Evolutionary conservation across 1,284 basidiomycete genomes (phyloP).

Genomic region (Taiwanofungus camphoratus): DNA sequence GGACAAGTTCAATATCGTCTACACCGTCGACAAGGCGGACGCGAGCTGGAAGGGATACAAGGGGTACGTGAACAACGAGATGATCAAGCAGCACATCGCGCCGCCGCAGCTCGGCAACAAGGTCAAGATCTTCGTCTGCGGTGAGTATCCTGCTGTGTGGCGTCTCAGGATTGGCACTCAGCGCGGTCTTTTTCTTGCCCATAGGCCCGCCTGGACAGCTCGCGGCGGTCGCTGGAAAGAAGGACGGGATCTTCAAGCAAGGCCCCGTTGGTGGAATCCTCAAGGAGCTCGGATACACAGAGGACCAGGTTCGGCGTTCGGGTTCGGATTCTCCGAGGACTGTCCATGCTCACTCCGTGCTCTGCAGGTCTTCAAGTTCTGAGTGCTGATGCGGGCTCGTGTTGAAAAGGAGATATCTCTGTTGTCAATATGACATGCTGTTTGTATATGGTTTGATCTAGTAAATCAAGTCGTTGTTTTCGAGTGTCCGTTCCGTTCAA

Average conservation of each 20-base stretch:
- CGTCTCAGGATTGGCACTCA: no score
- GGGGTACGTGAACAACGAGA: constrained; percentile 69
- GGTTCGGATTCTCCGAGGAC: constrained; percentile 6
- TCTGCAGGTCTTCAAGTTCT: constrained; percentile 13
- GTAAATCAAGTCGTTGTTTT: no score
- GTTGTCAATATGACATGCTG: neutral
- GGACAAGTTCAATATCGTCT: constrained; percentile 75
- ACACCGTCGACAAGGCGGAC: constrained; percentile 79
- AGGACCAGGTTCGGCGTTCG: constrained; percentile 70
- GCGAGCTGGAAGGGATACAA: constrained; percentile 65
- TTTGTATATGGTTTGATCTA: no score
- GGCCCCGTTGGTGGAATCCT: constrained; percentile 79
- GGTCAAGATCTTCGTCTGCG: constrained; percentile 88
- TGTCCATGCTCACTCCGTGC: neutral
- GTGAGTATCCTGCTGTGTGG: no score
- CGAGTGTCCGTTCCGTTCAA: no score
- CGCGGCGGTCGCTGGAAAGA: constrained; percentile 71
- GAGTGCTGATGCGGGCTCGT: neutral
- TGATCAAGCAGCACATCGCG: constrained; percentile 72
- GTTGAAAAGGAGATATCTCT: neutral
- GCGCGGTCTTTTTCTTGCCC: no score
- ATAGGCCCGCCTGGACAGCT: constrained; percentile 85
- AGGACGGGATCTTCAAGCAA: constrained; percentile 77
- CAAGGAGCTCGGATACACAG: constrained; percentile 82
- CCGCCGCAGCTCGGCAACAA: constrained; percentile 69